A percentile compares a stretch with the other conserved stretches of the same genome.
These are phyloP conservation scores for Globisporangium cystogenes DNA, from an alignment of 352 stramenopile species.

Conservation along the genomic window DNA sequence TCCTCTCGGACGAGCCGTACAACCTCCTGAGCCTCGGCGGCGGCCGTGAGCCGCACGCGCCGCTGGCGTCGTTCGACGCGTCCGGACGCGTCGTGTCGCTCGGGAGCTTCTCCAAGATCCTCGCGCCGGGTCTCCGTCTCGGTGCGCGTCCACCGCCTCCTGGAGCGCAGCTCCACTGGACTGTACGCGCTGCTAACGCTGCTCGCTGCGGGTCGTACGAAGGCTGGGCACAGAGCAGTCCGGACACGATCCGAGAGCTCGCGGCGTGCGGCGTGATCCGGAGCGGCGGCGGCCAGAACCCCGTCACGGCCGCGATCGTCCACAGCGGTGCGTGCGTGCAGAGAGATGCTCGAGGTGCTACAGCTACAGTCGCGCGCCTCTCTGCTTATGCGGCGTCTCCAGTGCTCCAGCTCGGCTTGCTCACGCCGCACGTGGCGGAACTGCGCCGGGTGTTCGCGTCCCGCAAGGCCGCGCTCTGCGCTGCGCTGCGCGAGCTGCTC, in stretches of 20 bases:
- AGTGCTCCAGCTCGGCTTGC: slow-evolving; percentile 55
- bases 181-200: neutral
- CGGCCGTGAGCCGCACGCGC: slow-evolving; percentile 28
- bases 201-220: neutral
- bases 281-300: slow-evolving; percentile 88
- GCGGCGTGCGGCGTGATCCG: slow-evolving; percentile 77
- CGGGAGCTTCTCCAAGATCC: slow-evolving; percentile 95
- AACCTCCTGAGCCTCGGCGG: slow-evolving; percentile 83
- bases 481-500: slow-evolving; percentile 33
- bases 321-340: slow-evolving; percentile 49
- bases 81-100: slow-evolving; percentile 75
- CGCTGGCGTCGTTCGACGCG: slow-evolving; percentile 63
- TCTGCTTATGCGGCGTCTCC: slow-evolving; percentile 12
- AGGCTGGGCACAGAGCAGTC: slow-evolving; percentile 65
- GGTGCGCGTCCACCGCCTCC: slow-evolving; percentile 32
- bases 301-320: slow-evolving; percentile 82
- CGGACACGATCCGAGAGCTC: slow-evolving; percentile 51
- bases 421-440: slow-evolving; percentile 41
- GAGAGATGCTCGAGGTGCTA: no score
- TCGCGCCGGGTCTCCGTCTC: slow-evolving; percentile 85
- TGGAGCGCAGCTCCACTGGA: neutral
- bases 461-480: slow-evolving; percentile 46
- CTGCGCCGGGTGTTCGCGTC: slow-evolving; percentile 34
- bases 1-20: slow-evolving; percentile 94
- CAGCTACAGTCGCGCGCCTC: no score